Evolutionary conservation across 495 filamentous ascomycete genomes (phyloP).

Genomic region (Penicillium diatomitis): DNA sequence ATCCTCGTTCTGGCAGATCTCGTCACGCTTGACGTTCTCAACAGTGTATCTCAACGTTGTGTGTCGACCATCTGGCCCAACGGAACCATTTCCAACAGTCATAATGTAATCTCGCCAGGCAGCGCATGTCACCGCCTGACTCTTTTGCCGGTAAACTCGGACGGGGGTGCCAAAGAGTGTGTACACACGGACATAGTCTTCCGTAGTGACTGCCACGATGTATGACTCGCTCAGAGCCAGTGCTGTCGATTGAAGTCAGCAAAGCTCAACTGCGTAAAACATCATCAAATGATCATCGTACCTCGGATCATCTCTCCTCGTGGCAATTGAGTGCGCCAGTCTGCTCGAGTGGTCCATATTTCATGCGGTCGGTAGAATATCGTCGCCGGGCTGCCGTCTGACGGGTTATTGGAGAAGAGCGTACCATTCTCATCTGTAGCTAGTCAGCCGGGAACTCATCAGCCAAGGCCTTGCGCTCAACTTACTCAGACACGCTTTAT

Average conservation of each 20-base stretch:
- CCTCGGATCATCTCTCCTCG: conserved; percentile 65
- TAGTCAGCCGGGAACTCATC: conserved; percentile 18
- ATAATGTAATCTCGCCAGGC: conserved; percentile 91
- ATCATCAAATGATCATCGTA: conserved; percentile 11
- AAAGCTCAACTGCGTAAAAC: background rate
- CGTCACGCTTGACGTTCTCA: conserved; percentile 87
- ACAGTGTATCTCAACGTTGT: conserved; percentile 71
- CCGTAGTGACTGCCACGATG: conserved; percentile 74
- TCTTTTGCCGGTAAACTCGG: conserved; percentile 83
- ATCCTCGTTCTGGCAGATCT: conserved; percentile 86
- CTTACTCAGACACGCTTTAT: conserved; percentile 80
- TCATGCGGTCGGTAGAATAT: conserved; percentile 97
- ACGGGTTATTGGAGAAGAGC: conserved; percentile 75
- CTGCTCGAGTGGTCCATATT: conserved; percentile 82
- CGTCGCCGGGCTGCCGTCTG: conserved; percentile 57
- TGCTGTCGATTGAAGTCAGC: conserved; percentile 33
- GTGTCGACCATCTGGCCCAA: conserved; percentile 65
- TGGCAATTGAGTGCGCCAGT: conserved; percentile 83
- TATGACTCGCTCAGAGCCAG: conserved; percentile 91
- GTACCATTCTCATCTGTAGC: conserved; percentile 66
- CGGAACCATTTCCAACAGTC: conserved; percentile 84
- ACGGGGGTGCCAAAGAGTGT: conserved; percentile 88
- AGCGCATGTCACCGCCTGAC: conserved; percentile 83
- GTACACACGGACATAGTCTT: conserved; percentile 83
- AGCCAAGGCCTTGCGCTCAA: background rate